Conservation (phyloP, 2,329 filamentous ascomycete genomes). For the Aspergillus niger region DNA sequence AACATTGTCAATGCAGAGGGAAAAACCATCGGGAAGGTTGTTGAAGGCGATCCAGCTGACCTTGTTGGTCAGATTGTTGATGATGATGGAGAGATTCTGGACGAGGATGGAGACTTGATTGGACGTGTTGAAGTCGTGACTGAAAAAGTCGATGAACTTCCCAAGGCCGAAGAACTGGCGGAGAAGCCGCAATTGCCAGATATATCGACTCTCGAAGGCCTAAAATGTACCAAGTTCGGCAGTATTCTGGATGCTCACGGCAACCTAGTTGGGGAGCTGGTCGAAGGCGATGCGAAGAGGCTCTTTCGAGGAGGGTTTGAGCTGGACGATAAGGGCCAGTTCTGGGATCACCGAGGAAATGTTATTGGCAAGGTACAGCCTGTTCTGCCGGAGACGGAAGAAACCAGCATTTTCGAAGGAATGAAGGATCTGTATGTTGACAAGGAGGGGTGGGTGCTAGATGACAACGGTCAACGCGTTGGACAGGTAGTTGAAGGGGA, state of each 20-base stretch:
- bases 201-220: constrained; percentile 41
- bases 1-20: constrained; percentile 41
- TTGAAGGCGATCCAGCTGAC: constrained; percentile 45
- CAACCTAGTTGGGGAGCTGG: constrained; percentile 58
- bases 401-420: constrained; percentile 45
- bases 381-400: constrained; percentile 41
- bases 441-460: constrained; percentile 52
- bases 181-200: constrained; percentile 25
- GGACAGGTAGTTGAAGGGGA: constrained; percentile 61
- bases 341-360: constrained; percentile 64
- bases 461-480: constrained; percentile 50
- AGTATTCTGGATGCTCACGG: constrained; percentile 47
- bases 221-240: constrained; percentile 47
- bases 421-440: constrained; percentile 50
- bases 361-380: constrained; percentile 62
- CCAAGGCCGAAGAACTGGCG: background rate
- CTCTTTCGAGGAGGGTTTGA: constrained; percentile 43
- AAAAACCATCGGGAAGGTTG: constrained; percentile 39
- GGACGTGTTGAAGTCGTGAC: constrained; percentile 36
- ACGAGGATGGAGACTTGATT: constrained; percentile 38
- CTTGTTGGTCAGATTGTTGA: constrained; percentile 44
- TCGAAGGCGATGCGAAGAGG: constrained; percentile 66
- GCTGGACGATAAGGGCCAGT: constrained; percentile 62
- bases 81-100: constrained; percentile 35
- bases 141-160: background rate